These are phyloP conservation scores for Ustilago trichophora DNA, from an alignment of 1,284 basidiomycete genomes.

Conservation along the genomic window DNA sequence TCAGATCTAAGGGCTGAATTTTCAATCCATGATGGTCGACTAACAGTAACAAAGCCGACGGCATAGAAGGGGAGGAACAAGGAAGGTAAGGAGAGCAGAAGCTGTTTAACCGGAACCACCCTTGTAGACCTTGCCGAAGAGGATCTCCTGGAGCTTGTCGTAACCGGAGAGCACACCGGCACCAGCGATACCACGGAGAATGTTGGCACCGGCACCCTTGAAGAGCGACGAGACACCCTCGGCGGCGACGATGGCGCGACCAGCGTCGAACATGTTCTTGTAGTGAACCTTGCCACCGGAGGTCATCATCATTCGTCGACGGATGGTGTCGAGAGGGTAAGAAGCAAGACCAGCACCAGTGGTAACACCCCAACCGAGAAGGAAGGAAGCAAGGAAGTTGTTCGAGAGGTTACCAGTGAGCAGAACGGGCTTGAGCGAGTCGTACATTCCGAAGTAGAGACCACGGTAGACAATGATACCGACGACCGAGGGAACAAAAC, in stretches of 20 bases:
- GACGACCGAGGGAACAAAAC: constrained; percentile 66
- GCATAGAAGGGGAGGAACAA: constrained; percentile 23
- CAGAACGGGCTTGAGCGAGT: constrained; percentile 67
- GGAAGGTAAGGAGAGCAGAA: not conserved
- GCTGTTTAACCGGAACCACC: constrained; percentile 49
- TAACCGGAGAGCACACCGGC: constrained; percentile 90
- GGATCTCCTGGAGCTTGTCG: constrained; percentile 80
- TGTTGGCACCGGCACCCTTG: constrained; percentile 86
- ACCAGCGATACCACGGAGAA: constrained; percentile 96
- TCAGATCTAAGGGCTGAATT: constrained; percentile 44
- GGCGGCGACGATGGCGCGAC: constrained; percentile 79
- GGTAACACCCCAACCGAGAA: constrained; percentile 66
- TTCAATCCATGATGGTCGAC: constrained; percentile 29
- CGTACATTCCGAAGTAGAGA: constrained; percentile 68
- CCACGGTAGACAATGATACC: constrained; percentile 67
- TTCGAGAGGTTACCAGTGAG: constrained; percentile 63
- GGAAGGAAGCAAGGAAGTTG: constrained; percentile 67
- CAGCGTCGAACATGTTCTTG: constrained; percentile 73
- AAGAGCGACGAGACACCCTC: constrained; percentile 84
- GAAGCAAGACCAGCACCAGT: constrained; percentile 67
- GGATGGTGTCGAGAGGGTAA: constrained; percentile 67
- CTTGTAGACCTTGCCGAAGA: constrained; percentile 68
- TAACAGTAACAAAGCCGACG: constrained; percentile 2
- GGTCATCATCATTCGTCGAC: constrained; percentile 67
- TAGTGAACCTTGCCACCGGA: constrained; percentile 65